A percentile compares a stretch with the other conserved stretches of the same genome.
These are phyloP conservation scores for Pouteria glomerata DNA, from an alignment of 148 eudicot genomes.

Conservation along the genomic window DNA sequence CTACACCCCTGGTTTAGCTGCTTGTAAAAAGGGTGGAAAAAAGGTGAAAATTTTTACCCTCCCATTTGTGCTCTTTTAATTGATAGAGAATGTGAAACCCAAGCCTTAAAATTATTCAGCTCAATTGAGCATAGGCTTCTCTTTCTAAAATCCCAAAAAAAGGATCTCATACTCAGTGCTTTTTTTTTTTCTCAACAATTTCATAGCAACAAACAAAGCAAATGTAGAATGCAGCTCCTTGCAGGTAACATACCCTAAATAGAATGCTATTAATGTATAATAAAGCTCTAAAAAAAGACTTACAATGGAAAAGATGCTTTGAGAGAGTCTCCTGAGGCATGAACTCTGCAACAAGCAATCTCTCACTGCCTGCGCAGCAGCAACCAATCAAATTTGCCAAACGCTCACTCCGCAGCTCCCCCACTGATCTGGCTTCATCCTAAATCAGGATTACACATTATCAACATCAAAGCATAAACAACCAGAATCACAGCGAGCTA, in stretches of 20 bases:
- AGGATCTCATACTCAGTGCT: not conserved
- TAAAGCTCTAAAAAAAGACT: constrained; percentile 6
- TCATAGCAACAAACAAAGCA: not conserved
- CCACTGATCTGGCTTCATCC: constrained; percentile 82
- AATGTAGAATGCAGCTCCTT: not conserved
- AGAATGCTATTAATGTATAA: not conserved
- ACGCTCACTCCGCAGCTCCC: constrained; percentile 70
- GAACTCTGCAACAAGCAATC: constrained; percentile 82
- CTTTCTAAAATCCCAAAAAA: not conserved
- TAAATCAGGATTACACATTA: constrained; percentile 17
- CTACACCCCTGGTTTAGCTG: not conserved
- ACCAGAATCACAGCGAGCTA: not conserved
- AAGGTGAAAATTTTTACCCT: not conserved
- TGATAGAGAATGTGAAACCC: not conserved
- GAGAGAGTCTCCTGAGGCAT: constrained; percentile 90
- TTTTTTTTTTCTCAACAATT: not conserved
- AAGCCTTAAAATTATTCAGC: not conserved
- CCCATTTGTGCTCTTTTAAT: not conserved
- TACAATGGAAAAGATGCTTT: constrained; percentile 82
- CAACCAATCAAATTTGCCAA: constrained; percentile 79
- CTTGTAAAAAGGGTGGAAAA: not conserved
- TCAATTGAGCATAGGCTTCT: not conserved
- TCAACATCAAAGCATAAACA: not conserved
- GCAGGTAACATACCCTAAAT: constrained; percentile 6
- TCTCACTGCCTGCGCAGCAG: constrained; percentile 76